A percentile compares a stretch with the other conserved stretches of the same genome.
Conservation (phyloP, 2,329 filamentous ascomycete genomes). For the Zymoseptoria passerinii region DNA sequence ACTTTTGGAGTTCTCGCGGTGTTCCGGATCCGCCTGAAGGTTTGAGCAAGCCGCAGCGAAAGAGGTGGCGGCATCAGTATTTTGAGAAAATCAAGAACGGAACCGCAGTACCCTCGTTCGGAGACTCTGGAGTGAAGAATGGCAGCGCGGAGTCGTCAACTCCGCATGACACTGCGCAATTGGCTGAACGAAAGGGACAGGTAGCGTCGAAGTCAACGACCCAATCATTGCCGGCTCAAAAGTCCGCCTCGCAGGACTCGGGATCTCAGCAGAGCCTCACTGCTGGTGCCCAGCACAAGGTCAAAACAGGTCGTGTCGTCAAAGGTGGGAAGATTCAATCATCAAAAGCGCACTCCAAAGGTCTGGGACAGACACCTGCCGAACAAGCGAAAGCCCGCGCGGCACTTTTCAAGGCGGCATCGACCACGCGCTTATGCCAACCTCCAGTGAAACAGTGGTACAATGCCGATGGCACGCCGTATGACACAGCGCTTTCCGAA, state of each 20-base stretch:
- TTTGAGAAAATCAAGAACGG: neutral
- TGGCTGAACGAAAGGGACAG: neutral
- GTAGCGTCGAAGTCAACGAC: neutral
- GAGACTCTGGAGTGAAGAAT: neutral
- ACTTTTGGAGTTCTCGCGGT: neutral
- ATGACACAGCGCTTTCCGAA: neutral
- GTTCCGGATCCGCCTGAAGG: neutral
- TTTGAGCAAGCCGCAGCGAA: neutral
- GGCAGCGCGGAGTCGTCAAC: neutral
- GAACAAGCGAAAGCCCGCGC: neutral
- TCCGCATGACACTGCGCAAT: neutral
- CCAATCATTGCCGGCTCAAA: neutral
- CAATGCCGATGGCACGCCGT: neutral
- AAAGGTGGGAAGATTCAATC: neutral
- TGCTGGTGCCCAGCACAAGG: neutral
- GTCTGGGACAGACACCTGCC: neutral
- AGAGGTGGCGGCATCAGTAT: neutral
- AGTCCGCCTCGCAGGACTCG: neutral
- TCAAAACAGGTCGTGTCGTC: neutral
- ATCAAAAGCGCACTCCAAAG: neutral
- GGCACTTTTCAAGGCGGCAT: neutral
- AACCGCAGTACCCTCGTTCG: neutral
- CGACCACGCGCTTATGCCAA: neutral
- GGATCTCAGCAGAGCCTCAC: neutral
- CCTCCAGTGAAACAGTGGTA: neutral